phyloP scores from a whole-genome alignment of 1,284 basidiomycete genomes.

The Amylostereum chailletii region DNA sequence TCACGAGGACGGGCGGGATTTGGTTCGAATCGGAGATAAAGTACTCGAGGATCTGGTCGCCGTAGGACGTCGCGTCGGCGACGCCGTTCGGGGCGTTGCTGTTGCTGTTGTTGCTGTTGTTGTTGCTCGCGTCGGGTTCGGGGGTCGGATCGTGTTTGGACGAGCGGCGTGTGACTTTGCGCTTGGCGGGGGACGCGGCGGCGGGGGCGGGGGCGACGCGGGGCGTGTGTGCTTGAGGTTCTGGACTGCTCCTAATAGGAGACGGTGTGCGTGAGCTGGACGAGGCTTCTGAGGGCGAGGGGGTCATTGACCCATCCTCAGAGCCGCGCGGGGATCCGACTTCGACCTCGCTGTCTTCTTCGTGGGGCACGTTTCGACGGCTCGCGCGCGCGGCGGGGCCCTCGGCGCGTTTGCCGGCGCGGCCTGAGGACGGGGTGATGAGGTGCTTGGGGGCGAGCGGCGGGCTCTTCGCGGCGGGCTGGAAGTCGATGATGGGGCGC shows the following conservation, averaged over 20 bases:
- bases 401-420: conserved; percentile 31
- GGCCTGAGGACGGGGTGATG: conserved; percentile 54
- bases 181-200: not conserved
- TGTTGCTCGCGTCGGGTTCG: not conserved
- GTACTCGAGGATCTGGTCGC: conserved; percentile 96
- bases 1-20: conserved; percentile 83
- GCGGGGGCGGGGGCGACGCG: conserved; percentile 19
- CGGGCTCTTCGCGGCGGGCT: conserved; percentile 86
- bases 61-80: conserved; percentile 59
- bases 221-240: conserved; percentile 31
- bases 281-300: conserved; percentile 77
- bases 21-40: conserved; percentile 98
- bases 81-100: conserved; percentile 23
- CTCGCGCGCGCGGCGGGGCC: conserved; percentile 43
- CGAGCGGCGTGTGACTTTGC: not conserved
- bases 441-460: conserved; percentile 96
- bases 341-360: conserved; percentile 50
- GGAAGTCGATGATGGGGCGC: conserved; percentile 94
- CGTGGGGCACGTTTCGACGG: conserved; percentile 35
- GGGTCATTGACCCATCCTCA: conserved; percentile 79
- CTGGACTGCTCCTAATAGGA: conserved; percentile 57
- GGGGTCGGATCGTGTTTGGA: too few relatives aligned
- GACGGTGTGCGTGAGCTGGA: conserved; percentile 87
- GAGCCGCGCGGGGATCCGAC: conserved; percentile 56
- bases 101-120: not conserved